Percentiles rank a stretch among this genome's conserved stretches.
Evolutionary conservation across 352 stramenopile species (phyloP).

Genomic region (Plasmopara viticola): DNA sequence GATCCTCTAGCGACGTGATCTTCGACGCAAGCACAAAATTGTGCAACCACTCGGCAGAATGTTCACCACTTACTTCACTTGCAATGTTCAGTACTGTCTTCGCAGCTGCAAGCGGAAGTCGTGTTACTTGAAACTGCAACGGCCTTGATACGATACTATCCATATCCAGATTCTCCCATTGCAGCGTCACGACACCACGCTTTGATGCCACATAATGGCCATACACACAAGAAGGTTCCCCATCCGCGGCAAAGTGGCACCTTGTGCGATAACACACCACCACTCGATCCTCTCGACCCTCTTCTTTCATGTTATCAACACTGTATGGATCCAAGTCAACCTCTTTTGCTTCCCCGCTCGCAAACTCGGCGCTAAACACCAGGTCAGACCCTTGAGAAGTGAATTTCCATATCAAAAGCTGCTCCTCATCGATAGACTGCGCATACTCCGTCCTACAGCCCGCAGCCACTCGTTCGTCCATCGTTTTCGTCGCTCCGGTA

Average conservation of each 20-base stretch:
- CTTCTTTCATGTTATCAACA: constrained; percentile 1
- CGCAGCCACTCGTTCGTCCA: constrained; percentile 19
- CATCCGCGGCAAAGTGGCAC: constrained; percentile 15
- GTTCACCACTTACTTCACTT: constrained; percentile 7
- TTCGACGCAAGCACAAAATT: constrained; percentile 15
- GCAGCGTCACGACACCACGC: constrained; percentile 22
- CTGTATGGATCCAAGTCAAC: constrained; percentile 23
- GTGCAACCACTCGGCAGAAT: constrained; percentile 16
- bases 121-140: constrained; percentile 27
- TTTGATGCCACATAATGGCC: constrained; percentile 24
- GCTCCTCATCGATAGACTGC: constrained; percentile 14
- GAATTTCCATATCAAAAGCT: constrained; percentile 41
- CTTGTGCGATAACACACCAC: constrained; percentile 27
- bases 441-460: constrained; percentile 26
- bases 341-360: constrained; percentile 1
- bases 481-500: neutral
- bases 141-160: constrained; percentile 40
- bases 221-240: constrained; percentile 15
- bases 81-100: constrained; percentile 9
- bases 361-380: constrained; percentile 27
- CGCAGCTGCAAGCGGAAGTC: constrained; percentile 13
- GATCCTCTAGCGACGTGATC: constrained; percentile 16
- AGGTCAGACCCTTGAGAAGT: constrained; percentile 22
- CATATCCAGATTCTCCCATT: constrained; percentile 42
- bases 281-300: constrained; percentile 6